phyloP scores from a whole-genome alignment of 495 filamentous ascomycete species.

The Neurospora sp. region DNA sequence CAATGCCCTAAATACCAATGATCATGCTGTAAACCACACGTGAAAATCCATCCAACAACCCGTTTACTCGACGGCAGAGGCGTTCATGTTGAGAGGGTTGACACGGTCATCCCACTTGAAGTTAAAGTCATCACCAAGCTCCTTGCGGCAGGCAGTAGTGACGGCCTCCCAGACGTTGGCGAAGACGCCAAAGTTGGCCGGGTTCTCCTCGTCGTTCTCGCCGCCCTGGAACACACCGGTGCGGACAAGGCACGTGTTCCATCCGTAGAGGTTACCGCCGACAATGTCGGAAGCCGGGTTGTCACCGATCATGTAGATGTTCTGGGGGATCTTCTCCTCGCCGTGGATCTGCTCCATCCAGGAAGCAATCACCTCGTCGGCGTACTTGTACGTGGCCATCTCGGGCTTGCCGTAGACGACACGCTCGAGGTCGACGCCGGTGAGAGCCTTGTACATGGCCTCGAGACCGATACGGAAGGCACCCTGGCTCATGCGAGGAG shows the following conservation, averaged over 20 bases:
- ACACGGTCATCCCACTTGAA: constrained; percentile 39
- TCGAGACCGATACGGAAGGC: constrained; percentile 68
- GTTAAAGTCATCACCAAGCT: constrained; percentile 53
- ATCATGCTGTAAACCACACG: neutral
- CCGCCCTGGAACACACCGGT: constrained; percentile 45
- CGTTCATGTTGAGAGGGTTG: constrained; percentile 50
- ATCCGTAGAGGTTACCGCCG: constrained; percentile 72
- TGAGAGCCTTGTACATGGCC: constrained; percentile 68
- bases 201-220: constrained; percentile 85
- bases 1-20: neutral
- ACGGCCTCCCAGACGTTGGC: constrained; percentile 76
- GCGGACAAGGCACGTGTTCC: constrained; percentile 78
- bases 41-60: too few relatives aligned
- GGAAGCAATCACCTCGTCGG: constrained; percentile 60
- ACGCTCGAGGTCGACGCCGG: constrained; percentile 66
- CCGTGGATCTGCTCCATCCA: constrained; percentile 73
- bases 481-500: constrained; percentile 64
- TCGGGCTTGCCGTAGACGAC: constrained; percentile 81
- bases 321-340: constrained; percentile 56
- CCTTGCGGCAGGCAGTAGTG: constrained; percentile 86
- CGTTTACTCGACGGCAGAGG: constrained; percentile 43
- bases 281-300: constrained; percentile 72
- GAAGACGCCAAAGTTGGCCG: constrained; percentile 86
- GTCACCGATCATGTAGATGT: constrained; percentile 78
- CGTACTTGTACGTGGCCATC: constrained; percentile 70